Evolutionary conservation across 805 yeast species (phyloP), one percentile per base, ranked within the genome.

Genomic region (Hyphopichia homilentoma): DNA sequence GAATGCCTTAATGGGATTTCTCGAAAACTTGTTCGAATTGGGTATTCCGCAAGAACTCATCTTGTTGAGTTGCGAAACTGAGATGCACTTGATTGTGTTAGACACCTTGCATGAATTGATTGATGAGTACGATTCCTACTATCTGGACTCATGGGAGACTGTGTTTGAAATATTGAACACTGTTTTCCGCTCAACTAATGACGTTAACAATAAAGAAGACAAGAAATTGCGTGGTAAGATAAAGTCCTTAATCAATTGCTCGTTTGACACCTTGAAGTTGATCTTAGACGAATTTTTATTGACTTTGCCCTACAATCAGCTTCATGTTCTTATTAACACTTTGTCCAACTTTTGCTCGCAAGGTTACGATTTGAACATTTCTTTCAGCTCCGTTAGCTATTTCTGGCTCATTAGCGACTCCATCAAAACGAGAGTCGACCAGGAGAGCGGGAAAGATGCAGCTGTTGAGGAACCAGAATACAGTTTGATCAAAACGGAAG

Each of bases 331-430:
- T 25, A 77, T 88, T 36, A 87, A 85, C 41, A 77, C 89, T 1
- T 62, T 90, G 22, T 74, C 70, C 45, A 73, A 77, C 40, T 90
- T 86, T 56, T 80, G 86, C 21, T 59, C 70, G 2, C 97, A 93
- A 48, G 60, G 56, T 1, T 67, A 65, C 40, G 96, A 90, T 43
- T 56, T 90, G 43, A 90, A 90, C 53, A 84, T 87, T 14, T 85
- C 97, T 0, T 88, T 90, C 52, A 85, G 95, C 30, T 81, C 96
- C 0, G 84, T 88, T 6, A 85, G 96, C 44, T 84, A 88, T 44
- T 89, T 88, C 49, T 90, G 97, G 97, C 56, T 84, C 11, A 77
- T 93, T 3, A 84, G 96, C 45, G 97, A 93, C 47, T 78, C 79
- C 36, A 57, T 66, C 21, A 59, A 57, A 30, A 42, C 50, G 8